phyloP scores from a whole-genome alignment of 2,329 filamentous ascomycete species.

The Phaeophleospora eucalypticola region DNA sequence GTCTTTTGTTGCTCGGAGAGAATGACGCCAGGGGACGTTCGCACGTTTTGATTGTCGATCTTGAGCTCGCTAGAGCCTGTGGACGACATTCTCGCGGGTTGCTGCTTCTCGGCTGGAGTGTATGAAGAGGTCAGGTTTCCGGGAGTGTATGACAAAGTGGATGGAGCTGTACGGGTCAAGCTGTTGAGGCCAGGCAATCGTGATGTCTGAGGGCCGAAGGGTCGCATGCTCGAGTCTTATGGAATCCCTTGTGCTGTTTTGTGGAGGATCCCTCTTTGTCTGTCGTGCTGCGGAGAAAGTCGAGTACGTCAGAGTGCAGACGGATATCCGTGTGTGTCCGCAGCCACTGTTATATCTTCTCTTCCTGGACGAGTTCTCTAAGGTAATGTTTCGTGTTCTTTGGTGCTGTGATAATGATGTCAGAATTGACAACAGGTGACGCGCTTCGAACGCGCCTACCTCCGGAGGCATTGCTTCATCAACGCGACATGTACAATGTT shows the following conservation, averaged over 20 bases:
- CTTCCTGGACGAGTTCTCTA: no score
- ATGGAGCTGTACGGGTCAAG: background rate
- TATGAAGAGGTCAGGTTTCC: background rate
- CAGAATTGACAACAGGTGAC: no score
- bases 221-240: slow-evolving; percentile 6
- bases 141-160: background rate
- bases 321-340: background rate
- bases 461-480: no score
- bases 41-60: slow-evolving; percentile 54
- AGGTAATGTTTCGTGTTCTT: no score
- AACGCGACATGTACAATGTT: no score
- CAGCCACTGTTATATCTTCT: background rate
- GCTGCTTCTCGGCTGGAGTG: background rate
- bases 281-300: no score
- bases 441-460: no score
- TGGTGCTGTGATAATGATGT: no score
- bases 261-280: background rate
- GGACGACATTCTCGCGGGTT: slow-evolving; percentile 1
- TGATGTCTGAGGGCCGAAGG: slow-evolving; percentile 12
- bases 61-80: slow-evolving; percentile 33
- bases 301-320: background rate
- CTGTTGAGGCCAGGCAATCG: slow-evolving; percentile 3
- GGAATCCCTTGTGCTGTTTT: background rate
- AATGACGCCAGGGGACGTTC: slow-evolving; percentile 48
- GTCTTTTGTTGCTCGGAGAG: slow-evolving; percentile 51